These are phyloP conservation scores for Eragrostis tef DNA, from an alignment of 202 grass and related monocot species.

Conservation along the genomic window DNA sequence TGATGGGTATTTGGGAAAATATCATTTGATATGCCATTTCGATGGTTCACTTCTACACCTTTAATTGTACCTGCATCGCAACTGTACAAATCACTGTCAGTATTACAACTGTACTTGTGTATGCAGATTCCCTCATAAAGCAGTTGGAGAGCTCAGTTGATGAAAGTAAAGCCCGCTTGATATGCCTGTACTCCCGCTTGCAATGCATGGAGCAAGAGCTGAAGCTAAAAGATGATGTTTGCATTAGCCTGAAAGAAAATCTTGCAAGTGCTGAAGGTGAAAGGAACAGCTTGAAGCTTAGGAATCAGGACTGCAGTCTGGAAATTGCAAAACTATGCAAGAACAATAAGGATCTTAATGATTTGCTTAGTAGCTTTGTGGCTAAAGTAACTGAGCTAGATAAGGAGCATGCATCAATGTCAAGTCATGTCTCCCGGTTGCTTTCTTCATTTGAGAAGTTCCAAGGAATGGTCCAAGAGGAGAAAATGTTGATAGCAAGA, in stretches of 20 bases:
- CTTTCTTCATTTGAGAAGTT: slow-evolving; percentile 69
- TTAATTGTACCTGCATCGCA: not conserved
- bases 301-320: slow-evolving; percentile 58
- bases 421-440: slow-evolving; percentile 58
- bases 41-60: slow-evolving; percentile 4
- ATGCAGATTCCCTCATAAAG: slow-evolving; percentile 78
- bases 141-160: slow-evolving; percentile 68
- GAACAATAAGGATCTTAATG: slow-evolving; percentile 65
- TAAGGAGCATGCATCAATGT: slow-evolving; percentile 66
- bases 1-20: slow-evolving; percentile 16
- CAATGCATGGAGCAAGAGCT: slow-evolving; percentile 66
- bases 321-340: slow-evolving; percentile 67
- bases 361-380: slow-evolving; percentile 56
- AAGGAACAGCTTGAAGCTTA: slow-evolving; percentile 63
- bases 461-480: slow-evolving; percentile 64
- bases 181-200: slow-evolving; percentile 65
- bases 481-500: slow-evolving; percentile 61
- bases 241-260: slow-evolving; percentile 66
- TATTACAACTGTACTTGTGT: slow-evolving; percentile 19
- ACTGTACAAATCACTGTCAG: not conserved
- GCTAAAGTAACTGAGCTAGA: slow-evolving; percentile 66
- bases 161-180: slow-evolving; percentile 57
- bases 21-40: slow-evolving; percentile 12
- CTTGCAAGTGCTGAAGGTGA: slow-evolving; percentile 61
- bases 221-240: slow-evolving; percentile 72